Evolutionary conservation across 768 basidiomycete genomes (phyloP).

Genomic region (Rhodotorula kratochvilovae): DNA sequence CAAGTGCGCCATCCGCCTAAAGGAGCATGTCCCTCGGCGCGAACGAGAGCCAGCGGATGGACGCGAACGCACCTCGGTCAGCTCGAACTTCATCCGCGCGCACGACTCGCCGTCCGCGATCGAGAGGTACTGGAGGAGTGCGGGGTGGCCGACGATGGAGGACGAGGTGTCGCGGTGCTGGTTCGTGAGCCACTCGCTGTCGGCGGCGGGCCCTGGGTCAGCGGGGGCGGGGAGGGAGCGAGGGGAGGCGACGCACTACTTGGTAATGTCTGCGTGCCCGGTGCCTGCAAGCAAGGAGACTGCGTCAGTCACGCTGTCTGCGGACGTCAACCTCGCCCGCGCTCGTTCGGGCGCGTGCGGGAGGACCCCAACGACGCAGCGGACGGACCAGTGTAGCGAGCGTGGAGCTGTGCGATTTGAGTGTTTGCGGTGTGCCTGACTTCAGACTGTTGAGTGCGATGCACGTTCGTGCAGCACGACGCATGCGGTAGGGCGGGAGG

Average conservation of each 20-base stretch:
- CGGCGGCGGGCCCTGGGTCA: background rate
- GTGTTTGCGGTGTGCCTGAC: constrained; percentile 93
- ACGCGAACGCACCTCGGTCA: constrained; percentile 70
- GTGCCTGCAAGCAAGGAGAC: constrained; percentile 58
- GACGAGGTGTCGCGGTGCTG: constrained; percentile 94
- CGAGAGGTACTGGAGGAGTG: constrained; percentile 76
- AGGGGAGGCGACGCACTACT: constrained; percentile 63
- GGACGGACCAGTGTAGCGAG: constrained; percentile 55
- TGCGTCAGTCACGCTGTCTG: background rate
- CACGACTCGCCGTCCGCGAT: constrained; percentile 92
- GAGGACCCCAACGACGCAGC: background rate
- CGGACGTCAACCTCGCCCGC: background rate
- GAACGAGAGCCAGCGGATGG: background rate
- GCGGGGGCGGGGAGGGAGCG: background rate
- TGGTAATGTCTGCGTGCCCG: constrained; percentile 92
- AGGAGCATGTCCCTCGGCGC: background rate
- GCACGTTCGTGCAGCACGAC: background rate
- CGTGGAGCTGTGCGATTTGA: constrained; percentile 70
- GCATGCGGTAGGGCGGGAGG: background rate
- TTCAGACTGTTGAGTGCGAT: constrained; percentile 53
- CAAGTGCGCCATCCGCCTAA: no score
- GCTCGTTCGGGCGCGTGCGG: no score
- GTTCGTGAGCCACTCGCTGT: constrained; percentile 93
- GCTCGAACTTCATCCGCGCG: constrained; percentile 83
- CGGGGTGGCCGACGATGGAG: constrained; percentile 85